Conservation (phyloP, 768 basidiomycete genomes). For the Lanmaoa pseudosensibilis region DNA sequence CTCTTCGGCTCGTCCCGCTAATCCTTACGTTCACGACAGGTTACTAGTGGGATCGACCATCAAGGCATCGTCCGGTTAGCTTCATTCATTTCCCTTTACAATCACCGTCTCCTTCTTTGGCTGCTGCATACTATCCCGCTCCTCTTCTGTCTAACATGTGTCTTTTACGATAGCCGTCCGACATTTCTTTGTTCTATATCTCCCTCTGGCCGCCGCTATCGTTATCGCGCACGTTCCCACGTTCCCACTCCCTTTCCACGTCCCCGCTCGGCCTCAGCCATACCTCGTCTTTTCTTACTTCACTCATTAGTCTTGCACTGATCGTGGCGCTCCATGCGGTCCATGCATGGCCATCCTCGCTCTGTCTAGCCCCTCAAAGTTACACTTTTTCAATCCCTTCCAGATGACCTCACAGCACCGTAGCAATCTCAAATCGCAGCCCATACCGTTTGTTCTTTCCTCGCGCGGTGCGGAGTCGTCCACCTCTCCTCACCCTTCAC, state of each 20-base stretch:
- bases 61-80: slow-evolving; percentile 22
- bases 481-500: slow-evolving; percentile 29
- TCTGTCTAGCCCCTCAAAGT: slow-evolving; percentile 38
- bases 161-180: slow-evolving; percentile 12
- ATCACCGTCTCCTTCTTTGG: slow-evolving; percentile 15
- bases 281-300: slow-evolving; percentile 14
- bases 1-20: background rate
- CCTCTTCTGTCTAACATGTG: slow-evolving; percentile 13
- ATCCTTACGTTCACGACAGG: background rate
- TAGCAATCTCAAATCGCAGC: slow-evolving; percentile 33
- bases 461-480: slow-evolving; percentile 42
- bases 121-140: background rate
- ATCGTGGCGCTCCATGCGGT: slow-evolving; percentile 33
- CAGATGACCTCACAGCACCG: slow-evolving; percentile 47
- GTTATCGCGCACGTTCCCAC: slow-evolving; percentile 16
- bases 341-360: slow-evolving; percentile 48
- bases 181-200: slow-evolving; percentile 18
- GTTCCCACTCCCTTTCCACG: slow-evolving; percentile 14
- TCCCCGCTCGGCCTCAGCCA: slow-evolving; percentile 9
- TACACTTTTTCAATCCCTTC: slow-evolving; percentile 43
- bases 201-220: slow-evolving; percentile 7
- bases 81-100: slow-evolving; percentile 26
- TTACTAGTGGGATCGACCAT: slow-evolving; percentile 27
- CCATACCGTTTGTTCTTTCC: slow-evolving; percentile 40
- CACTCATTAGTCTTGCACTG: slow-evolving; percentile 11